phyloP scores from a whole-genome alignment of 306 rosid species.

The Malus asiatica region DNA sequence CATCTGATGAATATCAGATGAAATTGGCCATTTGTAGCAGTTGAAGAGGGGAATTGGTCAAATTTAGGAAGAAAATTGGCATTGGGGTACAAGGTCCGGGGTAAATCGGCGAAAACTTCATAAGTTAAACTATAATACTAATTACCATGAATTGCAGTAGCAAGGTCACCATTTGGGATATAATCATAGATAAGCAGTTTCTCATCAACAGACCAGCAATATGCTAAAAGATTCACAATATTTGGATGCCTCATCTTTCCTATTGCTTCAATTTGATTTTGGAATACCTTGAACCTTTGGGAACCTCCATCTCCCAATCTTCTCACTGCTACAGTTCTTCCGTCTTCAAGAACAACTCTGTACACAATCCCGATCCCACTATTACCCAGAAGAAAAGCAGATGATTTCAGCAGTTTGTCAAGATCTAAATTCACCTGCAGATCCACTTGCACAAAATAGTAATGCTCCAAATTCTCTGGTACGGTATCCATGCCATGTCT shows the following conservation, averaged over 20 bases:
- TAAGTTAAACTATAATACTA: neutral
- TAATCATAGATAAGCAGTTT: conserved; percentile 87
- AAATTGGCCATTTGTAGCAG: no score
- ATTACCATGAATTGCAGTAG: conserved; percentile 80
- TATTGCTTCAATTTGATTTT: conserved; percentile 87
- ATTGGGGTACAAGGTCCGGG: no score
- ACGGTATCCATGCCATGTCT: conserved; percentile 55
- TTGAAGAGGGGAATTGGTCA: no score
- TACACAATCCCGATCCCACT: conserved; percentile 85
- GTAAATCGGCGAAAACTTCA: no score
- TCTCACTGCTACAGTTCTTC: conserved; percentile 74
- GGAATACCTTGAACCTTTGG: conserved; percentile 87
- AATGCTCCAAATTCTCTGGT: conserved; percentile 65
- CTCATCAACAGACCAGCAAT: conserved; percentile 96
- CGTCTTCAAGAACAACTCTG: conserved; percentile 89
- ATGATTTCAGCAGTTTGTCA: conserved; percentile 91
- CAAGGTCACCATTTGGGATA: conserved; percentile 77
- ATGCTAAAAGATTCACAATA: conserved; percentile 67
- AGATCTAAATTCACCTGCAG: conserved; percentile 67
- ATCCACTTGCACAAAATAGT: conserved; percentile 76
- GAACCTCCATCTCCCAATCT: conserved; percentile 90
- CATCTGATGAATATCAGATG: no score
- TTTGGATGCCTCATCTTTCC: conserved; percentile 87
- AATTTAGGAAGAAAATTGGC: no score
- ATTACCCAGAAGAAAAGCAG: conserved; percentile 87